A percentile compares a stretch with the other conserved stretches of the same genome.
Evolutionary conservation across 176 grass and related monocot genomes (phyloP).

Genomic region (Zoysia japonica): DNA sequence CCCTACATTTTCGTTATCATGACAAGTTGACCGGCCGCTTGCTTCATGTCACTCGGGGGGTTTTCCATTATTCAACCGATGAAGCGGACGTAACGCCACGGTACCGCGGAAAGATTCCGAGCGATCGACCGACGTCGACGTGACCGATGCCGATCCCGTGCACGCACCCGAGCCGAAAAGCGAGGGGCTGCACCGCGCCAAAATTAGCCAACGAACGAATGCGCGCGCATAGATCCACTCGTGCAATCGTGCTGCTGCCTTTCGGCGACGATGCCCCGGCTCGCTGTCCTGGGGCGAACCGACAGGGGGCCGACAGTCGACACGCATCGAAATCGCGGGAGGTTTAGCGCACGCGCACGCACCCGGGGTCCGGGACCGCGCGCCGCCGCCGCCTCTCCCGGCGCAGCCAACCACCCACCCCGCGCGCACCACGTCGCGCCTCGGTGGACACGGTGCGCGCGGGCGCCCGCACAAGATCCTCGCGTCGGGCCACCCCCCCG

Average conservation of each 20-base stretch:
- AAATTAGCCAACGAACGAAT: background rate
- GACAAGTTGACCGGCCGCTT: background rate
- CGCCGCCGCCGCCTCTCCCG: conserved; percentile 35
- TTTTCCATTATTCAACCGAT: background rate
- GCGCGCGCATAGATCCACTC: background rate
- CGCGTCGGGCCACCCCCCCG: background rate
- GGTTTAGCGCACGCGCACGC: conserved; percentile 17
- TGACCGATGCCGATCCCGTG: conserved; percentile 2
- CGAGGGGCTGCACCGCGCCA: background rate
- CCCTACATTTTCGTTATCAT: background rate
- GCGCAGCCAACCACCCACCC: conserved; percentile 12
- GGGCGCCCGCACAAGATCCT: background rate
- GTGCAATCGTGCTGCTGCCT: background rate
- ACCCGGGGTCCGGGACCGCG: conserved; percentile 10
- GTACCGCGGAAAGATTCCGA: background rate
- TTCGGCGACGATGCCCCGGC: background rate
- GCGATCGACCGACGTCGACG: background rate
- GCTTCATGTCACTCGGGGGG: background rate
- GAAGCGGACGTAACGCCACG: background rate
- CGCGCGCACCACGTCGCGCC: background rate
- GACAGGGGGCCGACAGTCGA: conserved; percentile 34
- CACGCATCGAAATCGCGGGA: background rate
- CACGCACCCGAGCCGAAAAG: conserved; percentile 2
- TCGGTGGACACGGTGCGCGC: background rate
- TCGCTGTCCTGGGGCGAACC: conserved; percentile 1